Evolutionary conservation across 2,329 filamentous ascomycete species (phyloP).

Genomic region (Fusarium duplospermum): DNA sequence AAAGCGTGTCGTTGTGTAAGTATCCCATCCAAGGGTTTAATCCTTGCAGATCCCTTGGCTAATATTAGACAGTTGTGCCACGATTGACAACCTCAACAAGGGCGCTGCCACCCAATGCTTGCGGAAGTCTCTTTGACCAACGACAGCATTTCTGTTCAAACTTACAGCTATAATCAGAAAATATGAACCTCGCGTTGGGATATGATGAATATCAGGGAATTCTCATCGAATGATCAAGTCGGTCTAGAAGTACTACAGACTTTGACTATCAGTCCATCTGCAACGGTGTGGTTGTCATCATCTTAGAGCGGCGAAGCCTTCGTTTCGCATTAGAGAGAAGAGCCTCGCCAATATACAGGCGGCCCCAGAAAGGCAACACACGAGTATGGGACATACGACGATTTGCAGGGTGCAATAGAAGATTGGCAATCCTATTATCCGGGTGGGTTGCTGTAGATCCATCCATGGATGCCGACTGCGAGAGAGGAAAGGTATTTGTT

Average conservation of each 20-base stretch:
- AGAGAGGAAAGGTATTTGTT: neutral
- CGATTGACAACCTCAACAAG: constrained; percentile 2
- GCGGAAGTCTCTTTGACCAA: neutral
- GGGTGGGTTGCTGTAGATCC: neutral
- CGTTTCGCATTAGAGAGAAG: neutral
- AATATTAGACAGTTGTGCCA: neutral
- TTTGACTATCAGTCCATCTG: neutral
- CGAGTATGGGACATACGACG: neutral
- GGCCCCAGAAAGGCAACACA: neutral
- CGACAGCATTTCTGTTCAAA: constrained; percentile 45
- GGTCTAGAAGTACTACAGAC: neutral
- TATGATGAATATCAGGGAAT: constrained; percentile 92
- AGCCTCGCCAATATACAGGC: neutral
- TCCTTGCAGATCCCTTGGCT: neutral
- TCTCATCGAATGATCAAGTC: constrained; percentile 53
- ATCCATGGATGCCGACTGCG: neutral
- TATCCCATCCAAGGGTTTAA: neutral
- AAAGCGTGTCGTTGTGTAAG: constrained; percentile 84
- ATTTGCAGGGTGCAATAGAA: neutral
- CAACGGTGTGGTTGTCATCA: neutral
- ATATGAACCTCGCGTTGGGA: constrained; percentile 93
- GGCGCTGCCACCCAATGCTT: neutral
- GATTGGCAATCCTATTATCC: neutral
- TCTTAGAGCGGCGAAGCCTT: neutral
- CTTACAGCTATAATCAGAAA: constrained; percentile 75